Evolutionary conservation across 148 eudicot species (phyloP).

Genomic region (Rhododendron griersonianum): DNA sequence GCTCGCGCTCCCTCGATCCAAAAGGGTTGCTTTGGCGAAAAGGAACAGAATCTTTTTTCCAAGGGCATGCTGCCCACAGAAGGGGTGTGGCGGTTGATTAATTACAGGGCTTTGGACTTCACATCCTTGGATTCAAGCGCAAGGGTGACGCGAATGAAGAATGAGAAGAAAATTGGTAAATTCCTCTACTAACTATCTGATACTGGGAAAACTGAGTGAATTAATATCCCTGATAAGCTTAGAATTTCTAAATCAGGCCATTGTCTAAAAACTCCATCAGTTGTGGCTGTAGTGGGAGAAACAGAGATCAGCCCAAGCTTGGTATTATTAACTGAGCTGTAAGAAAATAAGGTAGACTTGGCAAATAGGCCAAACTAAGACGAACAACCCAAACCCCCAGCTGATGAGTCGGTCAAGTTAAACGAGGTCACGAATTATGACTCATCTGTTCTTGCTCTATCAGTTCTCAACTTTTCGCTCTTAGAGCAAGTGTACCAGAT

Average conservation of each 20-base stretch:
- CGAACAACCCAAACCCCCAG: no score
- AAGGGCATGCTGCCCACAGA: no score
- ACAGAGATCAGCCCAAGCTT: neutral
- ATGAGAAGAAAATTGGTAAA: conserved; percentile 53
- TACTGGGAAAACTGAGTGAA: neutral
- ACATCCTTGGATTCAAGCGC: conserved; percentile 82
- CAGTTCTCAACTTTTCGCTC: no score
- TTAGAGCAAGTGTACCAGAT: no score
- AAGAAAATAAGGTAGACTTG: neutral
- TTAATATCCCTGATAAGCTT: neutral
- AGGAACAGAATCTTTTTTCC: no score
- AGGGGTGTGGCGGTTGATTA: neutral
- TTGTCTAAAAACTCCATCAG: neutral
- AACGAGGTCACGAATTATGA: no score
- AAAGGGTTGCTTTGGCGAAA: no score
- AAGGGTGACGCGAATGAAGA: conserved; percentile 62
- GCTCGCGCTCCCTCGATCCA: no score
- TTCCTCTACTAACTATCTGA: neutral
- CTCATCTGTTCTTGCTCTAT: no score
- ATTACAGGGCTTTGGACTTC: conserved; percentile 65
- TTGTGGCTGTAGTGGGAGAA: neutral
- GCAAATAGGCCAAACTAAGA: neutral
- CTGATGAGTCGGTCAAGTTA: neutral
- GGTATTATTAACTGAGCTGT: neutral
- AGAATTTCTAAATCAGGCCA: neutral